phyloP scores from a whole-genome alignment of 805 yeast genomes.

The Ogataea methylovora region DNA sequence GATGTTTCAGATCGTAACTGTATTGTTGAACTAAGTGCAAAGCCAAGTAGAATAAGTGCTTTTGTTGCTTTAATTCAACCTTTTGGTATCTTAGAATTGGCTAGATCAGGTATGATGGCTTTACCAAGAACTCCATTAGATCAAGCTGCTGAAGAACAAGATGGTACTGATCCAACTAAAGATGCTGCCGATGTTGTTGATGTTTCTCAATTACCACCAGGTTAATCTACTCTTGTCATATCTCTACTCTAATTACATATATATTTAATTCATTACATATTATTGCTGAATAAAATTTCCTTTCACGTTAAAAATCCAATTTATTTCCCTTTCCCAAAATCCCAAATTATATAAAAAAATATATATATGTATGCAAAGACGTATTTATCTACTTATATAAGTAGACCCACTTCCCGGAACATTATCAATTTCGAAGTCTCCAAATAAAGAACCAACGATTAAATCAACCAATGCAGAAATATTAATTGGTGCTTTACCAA shows the following conservation, averaged over 20 bases:
- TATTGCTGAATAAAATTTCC: neutral
- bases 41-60: constrained; percentile 82
- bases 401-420: constrained; percentile 21
- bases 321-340: neutral
- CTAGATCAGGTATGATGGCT: constrained; percentile 98
- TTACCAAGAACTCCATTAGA: constrained; percentile 91
- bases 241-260: neutral
- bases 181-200: constrained; percentile 73
- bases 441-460: constrained; percentile 22
- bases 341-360: neutral
- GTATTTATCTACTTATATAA: constrained; percentile 9
- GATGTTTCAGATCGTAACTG: constrained; percentile 92
- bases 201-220: constrained; percentile 89
- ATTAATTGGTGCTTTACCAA: constrained; percentile 30
- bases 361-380: neutral
- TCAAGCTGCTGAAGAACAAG: constrained; percentile 34
- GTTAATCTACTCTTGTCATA: constrained; percentile 37
- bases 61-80: constrained; percentile 89
- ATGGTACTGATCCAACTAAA: constrained; percentile 39
- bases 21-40: constrained; percentile 89
- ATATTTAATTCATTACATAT: neutral
- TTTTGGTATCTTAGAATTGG: constrained; percentile 92
- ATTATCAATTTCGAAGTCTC: constrained; percentile 23
- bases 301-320: neutral
- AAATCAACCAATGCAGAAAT: constrained; percentile 33